phyloP scores from a whole-genome alignment of 2,329 filamentous ascomycete species.

The Fusarium pseudocircinatum region DNA sequence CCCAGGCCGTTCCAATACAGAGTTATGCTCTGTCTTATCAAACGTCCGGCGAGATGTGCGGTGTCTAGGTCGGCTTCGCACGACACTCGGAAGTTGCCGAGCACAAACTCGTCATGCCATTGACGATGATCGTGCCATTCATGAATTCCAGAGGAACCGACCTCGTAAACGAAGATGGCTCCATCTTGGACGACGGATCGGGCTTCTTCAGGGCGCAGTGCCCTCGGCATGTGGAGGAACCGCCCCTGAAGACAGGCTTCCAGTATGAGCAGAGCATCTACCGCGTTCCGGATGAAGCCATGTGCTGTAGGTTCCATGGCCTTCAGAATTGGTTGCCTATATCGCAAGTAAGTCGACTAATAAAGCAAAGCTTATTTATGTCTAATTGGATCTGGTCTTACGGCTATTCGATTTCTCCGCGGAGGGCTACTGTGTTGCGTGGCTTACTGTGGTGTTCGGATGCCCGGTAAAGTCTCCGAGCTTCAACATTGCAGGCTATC shows the following conservation, averaged over 20 bases:
- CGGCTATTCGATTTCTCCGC: neutral
- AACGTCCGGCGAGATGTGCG: neutral
- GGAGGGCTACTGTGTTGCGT: neutral
- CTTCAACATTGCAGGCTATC: neutral
- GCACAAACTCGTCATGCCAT: neutral
- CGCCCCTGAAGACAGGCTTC: neutral
- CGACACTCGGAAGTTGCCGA: neutral
- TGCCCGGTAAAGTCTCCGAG: accelerated
- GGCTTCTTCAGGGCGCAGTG: neutral
- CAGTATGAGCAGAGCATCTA: neutral
- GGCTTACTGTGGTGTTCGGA: neutral
- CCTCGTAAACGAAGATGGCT: neutral
- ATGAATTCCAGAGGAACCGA: accelerated
- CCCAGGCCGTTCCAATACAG: neutral
- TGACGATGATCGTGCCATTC: neutral
- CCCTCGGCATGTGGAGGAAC: neutral
- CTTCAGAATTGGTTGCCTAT: neutral
- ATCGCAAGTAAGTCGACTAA: neutral
- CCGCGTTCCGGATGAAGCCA: neutral
- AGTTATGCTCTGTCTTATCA: neutral
- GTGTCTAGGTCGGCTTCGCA: neutral
- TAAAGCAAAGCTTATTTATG: accelerated
- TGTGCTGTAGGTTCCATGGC: neutral
- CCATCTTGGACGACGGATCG: neutral
- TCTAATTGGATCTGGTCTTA: neutral